Evolutionary conservation across 163 green algal genomes (phyloP).

Genomic region (Chlorella variabilis): DNA sequence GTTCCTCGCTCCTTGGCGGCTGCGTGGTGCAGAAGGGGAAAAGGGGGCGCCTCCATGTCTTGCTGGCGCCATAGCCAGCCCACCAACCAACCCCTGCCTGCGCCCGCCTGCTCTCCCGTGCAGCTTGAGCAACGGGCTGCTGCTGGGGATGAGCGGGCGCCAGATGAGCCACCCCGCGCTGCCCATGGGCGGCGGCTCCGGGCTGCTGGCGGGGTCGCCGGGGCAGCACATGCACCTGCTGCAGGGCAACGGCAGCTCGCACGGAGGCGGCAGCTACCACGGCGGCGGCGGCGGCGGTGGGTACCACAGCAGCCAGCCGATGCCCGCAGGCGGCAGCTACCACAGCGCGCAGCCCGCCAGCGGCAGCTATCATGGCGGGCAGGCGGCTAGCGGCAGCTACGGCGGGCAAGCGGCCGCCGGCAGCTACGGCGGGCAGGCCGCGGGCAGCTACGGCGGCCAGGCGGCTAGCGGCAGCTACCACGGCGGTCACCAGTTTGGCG

Average conservation of each 20-base stretch:
- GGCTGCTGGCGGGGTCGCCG: conserved; percentile 15
- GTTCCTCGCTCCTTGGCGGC: no score
- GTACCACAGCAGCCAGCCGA: not conserved
- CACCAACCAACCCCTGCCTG: no score
- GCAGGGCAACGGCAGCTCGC: conserved; percentile 16
- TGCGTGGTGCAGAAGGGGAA: no score
- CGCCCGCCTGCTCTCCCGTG: no score
- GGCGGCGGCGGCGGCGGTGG: not conserved
- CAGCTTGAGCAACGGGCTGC: conserved; percentile 12
- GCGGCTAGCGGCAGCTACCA: not conserved
- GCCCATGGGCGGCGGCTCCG: not conserved
- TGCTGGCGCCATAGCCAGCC: no score
- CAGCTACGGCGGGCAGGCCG: no score
- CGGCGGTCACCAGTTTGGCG: not conserved
- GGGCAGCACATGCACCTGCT: conserved; percentile 32
- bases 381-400: not conserved
- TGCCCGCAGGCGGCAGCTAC: not conserved
- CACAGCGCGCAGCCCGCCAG: not conserved
- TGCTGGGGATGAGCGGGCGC: not conserved
- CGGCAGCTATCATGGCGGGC: not conserved
- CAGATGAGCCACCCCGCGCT: conserved; percentile 29
- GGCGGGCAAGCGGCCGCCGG: not conserved
- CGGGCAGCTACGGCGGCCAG: not conserved
- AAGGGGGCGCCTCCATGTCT: no score
- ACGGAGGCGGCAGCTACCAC: conserved; percentile 2